Evolutionary conservation across 192 early-diverging fungal genomes (phyloP).

Genomic region (Funneliformis mosseae): DNA sequence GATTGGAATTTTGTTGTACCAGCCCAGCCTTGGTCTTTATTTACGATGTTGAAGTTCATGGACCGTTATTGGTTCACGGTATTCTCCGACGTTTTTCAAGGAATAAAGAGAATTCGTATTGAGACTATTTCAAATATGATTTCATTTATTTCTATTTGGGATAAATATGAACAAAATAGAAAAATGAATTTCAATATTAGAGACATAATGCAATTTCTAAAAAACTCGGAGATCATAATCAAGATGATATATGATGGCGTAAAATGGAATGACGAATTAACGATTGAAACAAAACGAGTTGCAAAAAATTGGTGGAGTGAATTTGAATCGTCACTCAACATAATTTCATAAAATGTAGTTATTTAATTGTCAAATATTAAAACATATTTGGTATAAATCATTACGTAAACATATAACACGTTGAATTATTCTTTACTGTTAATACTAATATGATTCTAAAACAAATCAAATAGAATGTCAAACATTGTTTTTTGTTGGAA

Average conservation of each 20-base stretch:
- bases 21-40: constrained; percentile 20
- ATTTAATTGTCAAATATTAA: no score
- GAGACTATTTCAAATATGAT: background rate
- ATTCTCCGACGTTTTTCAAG: background rate
- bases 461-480: no score
- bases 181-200: background rate
- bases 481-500: no score
- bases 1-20: constrained; percentile 22
- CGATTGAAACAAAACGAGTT: background rate
- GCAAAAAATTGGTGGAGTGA: background rate
- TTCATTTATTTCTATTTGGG: background rate
- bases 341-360: background rate
- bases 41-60: background rate
- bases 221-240: background rate
- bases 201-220: background rate
- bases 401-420: no score
- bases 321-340: background rate
- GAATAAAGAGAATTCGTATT: background rate
- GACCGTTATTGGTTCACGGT: background rate
- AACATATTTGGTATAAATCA: no score
- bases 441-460: no score
- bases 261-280: background rate
- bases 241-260: background rate
- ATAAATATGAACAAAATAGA: background rate
- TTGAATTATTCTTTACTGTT: no score